A percentile compares a stretch with the other conserved stretches of the same genome.
Conservation (phyloP, 441 rosid genomes). For the Adansonia gregorii region DNA sequence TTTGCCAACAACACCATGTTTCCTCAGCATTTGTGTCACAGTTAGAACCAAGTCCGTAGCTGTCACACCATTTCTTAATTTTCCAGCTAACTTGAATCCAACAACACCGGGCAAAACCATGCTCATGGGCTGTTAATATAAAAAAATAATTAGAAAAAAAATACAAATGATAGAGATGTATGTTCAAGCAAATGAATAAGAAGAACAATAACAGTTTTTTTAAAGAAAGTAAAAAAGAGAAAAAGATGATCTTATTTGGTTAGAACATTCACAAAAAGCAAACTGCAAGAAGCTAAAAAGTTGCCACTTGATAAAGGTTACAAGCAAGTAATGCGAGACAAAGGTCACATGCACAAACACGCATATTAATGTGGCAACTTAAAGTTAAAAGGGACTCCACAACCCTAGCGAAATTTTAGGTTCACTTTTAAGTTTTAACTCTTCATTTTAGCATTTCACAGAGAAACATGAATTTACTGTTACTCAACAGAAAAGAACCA, state of each 20-base stretch:
- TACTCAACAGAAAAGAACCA: neutral
- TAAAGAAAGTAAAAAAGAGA: neutral
- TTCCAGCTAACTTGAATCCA: slow-evolving; percentile 92
- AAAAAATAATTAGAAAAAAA: slow-evolving; percentile 23
- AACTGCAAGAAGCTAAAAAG: neutral
- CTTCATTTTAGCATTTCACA: neutral
- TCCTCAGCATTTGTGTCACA: slow-evolving; percentile 94
- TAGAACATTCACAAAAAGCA: neutral
- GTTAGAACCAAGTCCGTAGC: slow-evolving; percentile 98
- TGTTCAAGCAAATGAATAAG: neutral
- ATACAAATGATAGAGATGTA: neutral
- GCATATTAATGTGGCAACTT: neutral
- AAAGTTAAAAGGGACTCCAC: neutral
- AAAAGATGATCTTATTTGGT: no score
- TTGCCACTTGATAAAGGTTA: neutral
- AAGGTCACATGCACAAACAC: neutral
- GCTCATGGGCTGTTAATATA: slow-evolving; percentile 86
- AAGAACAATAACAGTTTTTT: neutral
- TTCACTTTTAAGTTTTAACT: neutral
- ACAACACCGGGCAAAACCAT: slow-evolving; percentile 99
- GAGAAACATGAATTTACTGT: neutral
- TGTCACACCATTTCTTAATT: slow-evolving; percentile 81
- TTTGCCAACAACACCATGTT: slow-evolving; percentile 40
- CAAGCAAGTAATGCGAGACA: neutral
- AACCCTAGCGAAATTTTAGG: neutral